A percentile compares a stretch with the other conserved stretches of the same genome.
phyloP scores from a whole-genome alignment of 139 green algal genomes.

The Coelastrella sp. region DNA sequence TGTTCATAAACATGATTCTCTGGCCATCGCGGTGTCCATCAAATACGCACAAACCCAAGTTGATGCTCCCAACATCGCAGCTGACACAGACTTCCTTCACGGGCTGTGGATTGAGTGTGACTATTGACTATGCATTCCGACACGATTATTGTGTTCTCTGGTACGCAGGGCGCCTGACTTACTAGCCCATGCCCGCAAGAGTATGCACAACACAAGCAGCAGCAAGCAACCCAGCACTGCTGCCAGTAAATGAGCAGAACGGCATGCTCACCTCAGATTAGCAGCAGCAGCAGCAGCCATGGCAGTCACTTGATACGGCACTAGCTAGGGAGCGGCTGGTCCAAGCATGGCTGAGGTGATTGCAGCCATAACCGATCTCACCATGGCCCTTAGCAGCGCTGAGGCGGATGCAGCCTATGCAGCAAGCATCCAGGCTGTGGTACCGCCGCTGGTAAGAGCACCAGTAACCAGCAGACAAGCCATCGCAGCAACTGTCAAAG shows the following conservation, averaged over 20 bases:
- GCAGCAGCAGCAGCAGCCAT: neutral
- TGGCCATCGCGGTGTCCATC: neutral
- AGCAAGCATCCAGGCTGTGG: neutral
- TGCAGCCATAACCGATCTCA: neutral
- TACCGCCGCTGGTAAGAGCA: neutral
- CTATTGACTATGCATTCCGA: neutral
- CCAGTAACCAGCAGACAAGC: no score
- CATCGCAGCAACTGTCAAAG: no score
- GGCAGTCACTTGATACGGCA: neutral
- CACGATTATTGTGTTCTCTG: neutral
- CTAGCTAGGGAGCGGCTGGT: neutral
- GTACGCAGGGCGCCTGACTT: neutral
- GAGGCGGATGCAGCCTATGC: neutral
- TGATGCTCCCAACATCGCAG: neutral
- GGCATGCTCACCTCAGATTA: neutral
- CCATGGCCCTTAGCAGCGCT: neutral
- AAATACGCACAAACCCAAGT: neutral
- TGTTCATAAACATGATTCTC: neutral
- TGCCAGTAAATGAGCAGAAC: neutral
- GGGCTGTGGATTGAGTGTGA: neutral
- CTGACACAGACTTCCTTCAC: neutral
- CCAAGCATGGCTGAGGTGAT: neutral
- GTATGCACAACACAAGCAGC: neutral
- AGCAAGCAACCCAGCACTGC: neutral
- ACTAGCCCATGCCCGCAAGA: neutral